Base-by-base conservation (phyloP, 768 basidiomycete genomes). In the Rhizopogon vesiculosus region DNA sequence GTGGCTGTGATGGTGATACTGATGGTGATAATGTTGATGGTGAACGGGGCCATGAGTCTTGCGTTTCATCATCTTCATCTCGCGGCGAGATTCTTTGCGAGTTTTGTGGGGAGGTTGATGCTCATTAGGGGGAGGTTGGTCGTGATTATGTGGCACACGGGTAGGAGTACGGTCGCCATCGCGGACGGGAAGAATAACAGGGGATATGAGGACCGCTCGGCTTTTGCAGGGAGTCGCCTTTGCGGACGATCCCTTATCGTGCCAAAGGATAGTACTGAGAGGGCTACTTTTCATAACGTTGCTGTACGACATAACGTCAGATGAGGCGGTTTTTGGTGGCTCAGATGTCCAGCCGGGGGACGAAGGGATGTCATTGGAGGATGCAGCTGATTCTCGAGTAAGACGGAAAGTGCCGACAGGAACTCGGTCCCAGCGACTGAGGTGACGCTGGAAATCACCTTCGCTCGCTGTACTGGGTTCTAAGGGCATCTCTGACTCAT, bases 351-450 rank as follows among this genome's bases (percentile, higher is more conserved):
- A 70, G 33, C 59, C 58, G 15, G 70, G 66, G 9, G 69, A 69
- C 1, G 64, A 60, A 39, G 69, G 63, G 31, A 61, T 59, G 45
- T 72, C 69, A 29, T 31, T 45, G 2, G 42, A 19, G 13, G 69
- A 62, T 8, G 58, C 38, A 12, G 67, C 65, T n/a, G 57, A 51
- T 38, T 51, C 57, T 65, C 82, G 76, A 6, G 83, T 84, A 45
- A 85, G 81, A 31, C 87, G 80, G 76, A 90, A 90, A 12, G 88
- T 84, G 52, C 79, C 79, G 56, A 90, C 82, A 7, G 88, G 84
- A 48, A 91, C 81, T 41, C 79, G 74, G 58, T 90, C 89, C 90
- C 90, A 91, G 7, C 89, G 77, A 50, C 71, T 80, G 25, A 89
- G 74, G 54, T 79, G 77, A 51, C 69, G 69, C 7, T 73, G 72